Base-by-base conservation (phyloP, 495 filamentous ascomycete genomes). In the Arthonia radiata region DNA sequence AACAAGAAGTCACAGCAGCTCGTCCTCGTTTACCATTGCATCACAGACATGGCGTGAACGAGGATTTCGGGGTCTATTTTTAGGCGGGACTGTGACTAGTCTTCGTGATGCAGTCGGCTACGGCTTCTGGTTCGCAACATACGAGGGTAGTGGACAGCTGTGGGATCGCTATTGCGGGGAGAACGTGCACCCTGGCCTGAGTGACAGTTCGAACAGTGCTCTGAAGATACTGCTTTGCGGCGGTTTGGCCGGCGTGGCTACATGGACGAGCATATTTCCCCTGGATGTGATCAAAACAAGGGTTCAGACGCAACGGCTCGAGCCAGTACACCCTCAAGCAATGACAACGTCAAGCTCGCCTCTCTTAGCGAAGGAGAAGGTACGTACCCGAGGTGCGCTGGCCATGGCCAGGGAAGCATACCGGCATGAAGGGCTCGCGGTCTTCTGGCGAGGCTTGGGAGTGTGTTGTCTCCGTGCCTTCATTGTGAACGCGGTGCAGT, bases 91-190 rank as follows among this genome's bases (percentile, higher is more conserved):
- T 3, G 61, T 91, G 14, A 92, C 82, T 5, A 75, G 70, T 31
- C 42, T 79, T 25, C 54, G 81, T 24, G 81, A 92, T 47, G 67
- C 69, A 30, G 60, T 91, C 31, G 81, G 81, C 12, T 91, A 89
- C 44, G 81, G 81, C 3, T 90, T 90, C 41, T 91, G 91, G 66
- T 92, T 91, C 46, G 80, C 70, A 68, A 67, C 69, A 9, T 93
- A 91, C 39, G 75, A 90, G 46, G 50, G 74, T 19, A 61, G 50
- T 34, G 73, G 67, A 28, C 7, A 22, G 7, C 6, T 22, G 6
- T 22, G 19, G 19, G 19, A 22, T 11, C 57, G 50, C 54, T 28
- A 41, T 72, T 38, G 43, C 48, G 23, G 19, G 19, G 11, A 7
- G 6, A 6, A 22, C 6, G 11, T 22, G 7, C 11, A 22, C 19